These are phyloP conservation scores for Saccharomycopsis oosterbeekiorum DNA, from an alignment of 805 yeast species.

Conservation along the genomic window DNA sequence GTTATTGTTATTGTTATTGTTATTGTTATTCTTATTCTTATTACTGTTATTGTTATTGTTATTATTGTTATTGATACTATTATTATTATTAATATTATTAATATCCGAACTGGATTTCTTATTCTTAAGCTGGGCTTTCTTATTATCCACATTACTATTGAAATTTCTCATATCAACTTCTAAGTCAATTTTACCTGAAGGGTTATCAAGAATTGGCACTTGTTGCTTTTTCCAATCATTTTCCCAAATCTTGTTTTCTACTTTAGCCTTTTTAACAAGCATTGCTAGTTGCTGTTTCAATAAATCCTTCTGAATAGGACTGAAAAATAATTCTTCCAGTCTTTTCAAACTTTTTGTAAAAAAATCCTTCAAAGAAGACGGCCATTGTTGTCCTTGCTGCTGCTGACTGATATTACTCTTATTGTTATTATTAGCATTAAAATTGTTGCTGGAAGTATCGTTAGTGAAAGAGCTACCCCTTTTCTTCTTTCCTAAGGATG, in stretches of 20 bases:
- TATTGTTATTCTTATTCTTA: not conserved
- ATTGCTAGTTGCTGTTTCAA: slow-evolving; percentile 43
- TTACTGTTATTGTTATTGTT: slow-evolving; percentile 21
- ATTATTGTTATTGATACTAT: not conserved
- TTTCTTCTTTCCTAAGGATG: slow-evolving; percentile 1
- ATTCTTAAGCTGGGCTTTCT: not conserved
- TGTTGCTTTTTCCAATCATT: slow-evolving; percentile 47
- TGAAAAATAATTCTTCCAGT: slow-evolving; percentile 30
- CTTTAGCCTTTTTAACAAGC: slow-evolving; percentile 40
- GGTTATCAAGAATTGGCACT: slow-evolving; percentile 35
- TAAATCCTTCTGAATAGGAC: slow-evolving; percentile 24
- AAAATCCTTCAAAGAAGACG: slow-evolving; percentile 27
- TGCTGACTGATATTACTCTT: not conserved
- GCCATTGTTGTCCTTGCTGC: not conserved
- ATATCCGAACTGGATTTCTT: not conserved
- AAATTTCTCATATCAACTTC: not conserved
- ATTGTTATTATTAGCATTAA: not conserved
- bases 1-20: not conserved
- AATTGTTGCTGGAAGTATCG: not conserved
- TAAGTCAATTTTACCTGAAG: slow-evolving; percentile 1
- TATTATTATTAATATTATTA: not conserved
- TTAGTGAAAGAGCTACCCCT: not conserved
- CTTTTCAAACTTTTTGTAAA: slow-evolving; percentile 37
- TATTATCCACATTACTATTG: not conserved
- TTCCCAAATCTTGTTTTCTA: slow-evolving; percentile 32